Base-by-base conservation (phyloP, 352 stramenopile species). In the Phytophthora sansomeana region DNA sequence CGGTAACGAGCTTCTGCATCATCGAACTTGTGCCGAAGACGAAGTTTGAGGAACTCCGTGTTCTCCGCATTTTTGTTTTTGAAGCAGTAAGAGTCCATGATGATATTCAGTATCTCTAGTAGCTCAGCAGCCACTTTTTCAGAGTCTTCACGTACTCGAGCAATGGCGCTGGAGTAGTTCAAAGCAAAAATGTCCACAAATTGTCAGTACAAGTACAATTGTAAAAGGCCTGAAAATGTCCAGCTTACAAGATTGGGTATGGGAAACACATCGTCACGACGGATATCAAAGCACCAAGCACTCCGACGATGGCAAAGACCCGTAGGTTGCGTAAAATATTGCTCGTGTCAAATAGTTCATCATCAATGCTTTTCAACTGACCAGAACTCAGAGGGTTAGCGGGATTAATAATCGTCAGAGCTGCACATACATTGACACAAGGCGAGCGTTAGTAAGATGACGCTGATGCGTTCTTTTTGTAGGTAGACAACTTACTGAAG, bases 11-110 rank as follows among this genome's bases (percentile, higher is more conserved):
- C 81, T 24, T 68, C 35, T 2, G 75, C 69, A 1, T 66, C 65
- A n/a, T 90, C 78, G 43, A 93, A 92, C 55, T 92, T 92, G 42
- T 72, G 81, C 4, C 72, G 57, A 11, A 93, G 64, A 53, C 87
- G 83, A 35, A 91, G 49, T n/a, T 78, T 80, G 3, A 92, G 55
- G 30, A 93, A 90, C 28, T 92, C 80, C 83, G 92, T 89, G 55
- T 87, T 73, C 10, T 91, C 81, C 5, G 89, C 65, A 66, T 90
- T 90, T 70, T 91, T 92, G 75, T 86, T 89, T 58, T 89, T 89
- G 74, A 91, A 93, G 47, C 85, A 93, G 72, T 93, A 93, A 33
- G 85, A 85, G 65, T 93, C 85, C 14, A 93, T 68, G 39, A 93
- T 88, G 52, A 92, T 76, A 52, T 92, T 91, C 29, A 91, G 69